Conservation (phyloP, 2,329 filamentous ascomycete species). For the Arthrobotrys musiformis region DNA sequence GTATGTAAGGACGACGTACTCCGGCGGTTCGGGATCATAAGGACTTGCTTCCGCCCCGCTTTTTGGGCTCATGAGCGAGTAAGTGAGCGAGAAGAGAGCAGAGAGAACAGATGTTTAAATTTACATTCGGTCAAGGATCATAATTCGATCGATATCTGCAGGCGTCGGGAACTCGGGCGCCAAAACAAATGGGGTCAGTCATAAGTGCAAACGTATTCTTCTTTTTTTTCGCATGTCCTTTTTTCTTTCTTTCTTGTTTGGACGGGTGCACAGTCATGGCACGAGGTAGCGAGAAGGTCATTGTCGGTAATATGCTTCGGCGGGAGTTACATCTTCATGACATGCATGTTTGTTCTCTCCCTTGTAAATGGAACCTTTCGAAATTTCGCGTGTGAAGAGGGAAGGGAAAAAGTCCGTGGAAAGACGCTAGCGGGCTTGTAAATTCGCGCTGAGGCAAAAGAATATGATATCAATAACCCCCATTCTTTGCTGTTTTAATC, state of each 20-base stretch:
- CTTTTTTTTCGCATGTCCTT: neutral
- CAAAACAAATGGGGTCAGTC: neutral
- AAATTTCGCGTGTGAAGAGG: neutral
- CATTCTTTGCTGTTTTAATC: neutral
- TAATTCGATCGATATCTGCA: neutral
- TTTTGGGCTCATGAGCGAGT: neutral
- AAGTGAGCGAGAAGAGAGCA: neutral
- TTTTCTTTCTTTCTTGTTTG: no score
- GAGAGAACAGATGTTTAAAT: neutral
- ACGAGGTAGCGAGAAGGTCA: neutral
- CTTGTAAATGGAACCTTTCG: neutral
- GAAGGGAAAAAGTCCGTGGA: neutral
- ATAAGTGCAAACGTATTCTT: neutral
- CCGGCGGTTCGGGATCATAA: neutral
- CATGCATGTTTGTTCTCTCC: neutral
- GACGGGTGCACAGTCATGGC: no score
- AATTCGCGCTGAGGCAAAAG: slow-evolving; percentile 8
- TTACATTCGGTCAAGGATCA: neutral
- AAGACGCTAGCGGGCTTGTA: neutral
- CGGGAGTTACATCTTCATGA: neutral
- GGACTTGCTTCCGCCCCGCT: neutral
- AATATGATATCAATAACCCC: neutral
- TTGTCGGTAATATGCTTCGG: neutral
- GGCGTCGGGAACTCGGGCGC: slow-evolving; percentile 1
- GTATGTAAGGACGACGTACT: no score